Evolutionary conservation across 1,139 yeast genomes (phyloP).

Genomic region (Pichia sp.): DNA sequence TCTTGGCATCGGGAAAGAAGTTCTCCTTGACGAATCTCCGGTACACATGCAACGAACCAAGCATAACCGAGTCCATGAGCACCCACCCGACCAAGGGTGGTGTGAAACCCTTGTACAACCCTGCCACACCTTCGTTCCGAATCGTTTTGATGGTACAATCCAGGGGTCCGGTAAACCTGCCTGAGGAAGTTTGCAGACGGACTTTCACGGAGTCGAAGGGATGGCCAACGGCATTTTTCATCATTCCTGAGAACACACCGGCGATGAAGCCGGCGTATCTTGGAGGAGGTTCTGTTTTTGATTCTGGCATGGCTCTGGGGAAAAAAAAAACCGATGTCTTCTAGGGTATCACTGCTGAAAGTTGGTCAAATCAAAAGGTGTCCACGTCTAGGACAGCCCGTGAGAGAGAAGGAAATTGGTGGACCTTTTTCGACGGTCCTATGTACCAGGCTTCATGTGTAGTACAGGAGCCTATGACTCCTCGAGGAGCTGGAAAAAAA

Average conservation of each 20-base stretch:
- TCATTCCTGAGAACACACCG: conserved; percentile 81
- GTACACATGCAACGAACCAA: conserved; percentile 80
- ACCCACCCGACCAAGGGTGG: conserved; percentile 95
- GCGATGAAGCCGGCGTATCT: conserved; percentile 77
- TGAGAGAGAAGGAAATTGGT: background rate
- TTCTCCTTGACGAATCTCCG: conserved; percentile 61
- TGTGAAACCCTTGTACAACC: conserved; percentile 83
- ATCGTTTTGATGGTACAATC: conserved; percentile 75
- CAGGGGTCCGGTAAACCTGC: conserved; percentile 73
- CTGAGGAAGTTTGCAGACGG: conserved; percentile 72
- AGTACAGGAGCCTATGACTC: background rate
- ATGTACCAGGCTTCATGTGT: too few relatives aligned
- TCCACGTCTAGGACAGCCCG: too few relatives aligned
- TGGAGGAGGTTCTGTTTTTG: conserved; percentile 37
- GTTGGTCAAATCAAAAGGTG: too few relatives aligned
- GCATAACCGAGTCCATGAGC: conserved; percentile 83
- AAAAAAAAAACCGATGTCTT: background rate
- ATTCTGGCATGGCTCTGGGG: conserved; percentile 6
- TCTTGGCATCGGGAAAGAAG: conserved; percentile 51
- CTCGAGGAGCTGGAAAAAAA: background rate
- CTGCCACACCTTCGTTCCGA: conserved; percentile 66
- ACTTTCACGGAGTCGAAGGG: conserved; percentile 92
- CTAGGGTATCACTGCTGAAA: too few relatives aligned
- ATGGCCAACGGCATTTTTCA: conserved; percentile 86
- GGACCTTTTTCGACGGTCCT: background rate